Conservation (phyloP, 192 early-diverging fungal species). For the Coemansia asiatica region DNA sequence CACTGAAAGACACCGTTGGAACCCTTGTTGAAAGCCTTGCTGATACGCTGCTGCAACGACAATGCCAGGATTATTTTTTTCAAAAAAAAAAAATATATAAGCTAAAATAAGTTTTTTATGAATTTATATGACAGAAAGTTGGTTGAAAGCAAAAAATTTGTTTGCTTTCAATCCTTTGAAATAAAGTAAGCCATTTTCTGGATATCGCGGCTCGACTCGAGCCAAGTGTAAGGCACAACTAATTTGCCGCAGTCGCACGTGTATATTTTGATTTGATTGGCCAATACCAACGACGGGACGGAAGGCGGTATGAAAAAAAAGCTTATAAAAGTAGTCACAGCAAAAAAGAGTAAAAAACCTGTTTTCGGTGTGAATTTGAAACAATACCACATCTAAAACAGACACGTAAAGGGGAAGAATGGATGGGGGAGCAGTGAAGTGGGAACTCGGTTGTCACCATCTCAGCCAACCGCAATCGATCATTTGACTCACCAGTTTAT, state of each 20-base stretch:
- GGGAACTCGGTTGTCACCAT: background rate
- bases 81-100: background rate
- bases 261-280: background rate
- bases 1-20: slow-evolving; percentile 17
- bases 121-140: background rate
- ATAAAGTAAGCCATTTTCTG: too few relatives aligned
- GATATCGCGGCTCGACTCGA: background rate
- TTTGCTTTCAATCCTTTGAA: too few relatives aligned
- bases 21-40: slow-evolving; percentile 12
- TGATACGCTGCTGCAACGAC: background rate
- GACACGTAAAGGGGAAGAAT: too few relatives aligned
- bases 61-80: background rate
- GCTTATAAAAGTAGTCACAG: background rate
- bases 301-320: background rate
- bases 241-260: background rate
- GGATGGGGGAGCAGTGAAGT: background rate
- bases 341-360: background rate
- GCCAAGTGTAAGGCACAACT: background rate
- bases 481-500: background rate
- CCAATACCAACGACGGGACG: background rate
- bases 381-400: background rate
- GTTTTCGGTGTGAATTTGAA: background rate
- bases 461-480: background rate
- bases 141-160: background rate
- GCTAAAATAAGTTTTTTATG: background rate